Conservation (phyloP, 352 stramenopile genomes). For the Globisporangium polare region DNA sequence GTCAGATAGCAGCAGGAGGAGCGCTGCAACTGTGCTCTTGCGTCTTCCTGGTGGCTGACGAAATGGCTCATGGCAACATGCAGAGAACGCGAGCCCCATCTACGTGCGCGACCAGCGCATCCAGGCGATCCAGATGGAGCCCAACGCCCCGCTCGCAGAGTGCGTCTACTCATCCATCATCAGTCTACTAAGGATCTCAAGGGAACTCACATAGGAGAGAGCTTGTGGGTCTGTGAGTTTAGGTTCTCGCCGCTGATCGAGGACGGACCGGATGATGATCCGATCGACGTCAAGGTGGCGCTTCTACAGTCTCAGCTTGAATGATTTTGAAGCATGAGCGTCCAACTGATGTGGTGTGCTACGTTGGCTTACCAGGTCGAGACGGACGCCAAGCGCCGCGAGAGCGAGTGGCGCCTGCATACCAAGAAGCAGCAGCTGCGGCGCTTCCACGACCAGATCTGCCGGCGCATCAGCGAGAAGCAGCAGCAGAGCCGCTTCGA, state of each 20-base stretch:
- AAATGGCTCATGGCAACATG: not conserved
- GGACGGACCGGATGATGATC: slow-evolving; percentile 1
- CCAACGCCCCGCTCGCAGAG: not conserved
- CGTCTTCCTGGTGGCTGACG: not conserved
- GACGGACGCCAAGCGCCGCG: slow-evolving; percentile 29
- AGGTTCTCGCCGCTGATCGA: slow-evolving; percentile 3
- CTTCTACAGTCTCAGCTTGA: not conserved
- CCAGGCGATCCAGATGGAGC: not conserved
- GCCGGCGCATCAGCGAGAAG: slow-evolving; percentile 43
- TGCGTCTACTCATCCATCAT: not conserved
- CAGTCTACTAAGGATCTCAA: not conserved
- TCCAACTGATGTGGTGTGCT: not conserved
- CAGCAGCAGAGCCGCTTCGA: slow-evolving; percentile 35
- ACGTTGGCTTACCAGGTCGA: slow-evolving; percentile 21
- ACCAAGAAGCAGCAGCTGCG: slow-evolving; percentile 41
- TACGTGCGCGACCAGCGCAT: slow-evolving; percentile 1
- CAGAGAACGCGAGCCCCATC: slow-evolving; percentile 7
- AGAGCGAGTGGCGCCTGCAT: slow-evolving; percentile 28
- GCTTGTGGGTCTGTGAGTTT: not conserved
- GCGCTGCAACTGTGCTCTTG: too few relatives aligned
- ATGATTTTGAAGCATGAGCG: not conserved
- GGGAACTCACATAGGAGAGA: not conserved
- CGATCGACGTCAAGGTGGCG: slow-evolving; percentile 6
- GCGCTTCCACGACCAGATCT: slow-evolving; percentile 61
- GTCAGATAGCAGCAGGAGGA: too few relatives aligned